phyloP scores from a whole-genome alignment of 768 basidiomycete genomes.

The Mycena rosella region DNA sequence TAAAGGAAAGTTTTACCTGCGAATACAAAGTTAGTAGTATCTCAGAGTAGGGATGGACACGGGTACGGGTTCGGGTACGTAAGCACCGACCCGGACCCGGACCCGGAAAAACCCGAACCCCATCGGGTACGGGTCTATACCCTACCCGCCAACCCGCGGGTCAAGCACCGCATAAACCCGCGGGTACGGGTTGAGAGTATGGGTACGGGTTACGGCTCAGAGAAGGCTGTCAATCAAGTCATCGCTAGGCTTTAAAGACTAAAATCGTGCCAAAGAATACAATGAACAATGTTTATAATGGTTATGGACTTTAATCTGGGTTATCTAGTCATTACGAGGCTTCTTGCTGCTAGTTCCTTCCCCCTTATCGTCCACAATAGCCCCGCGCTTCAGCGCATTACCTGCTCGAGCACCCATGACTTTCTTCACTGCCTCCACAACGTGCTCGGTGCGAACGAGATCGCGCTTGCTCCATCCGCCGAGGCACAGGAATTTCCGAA shows the following conservation, averaged over 20 bases:
- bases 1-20: too few species aligned
- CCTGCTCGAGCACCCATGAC: neutral
- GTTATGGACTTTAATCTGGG: too few species aligned
- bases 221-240: too few species aligned
- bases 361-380: too few species aligned
- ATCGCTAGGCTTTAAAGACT: too few species aligned
- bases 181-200: constrained; percentile 12
- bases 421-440: neutral
- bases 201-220: neutral
- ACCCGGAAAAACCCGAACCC: constrained; percentile 23
- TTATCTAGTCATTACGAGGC: too few species aligned
- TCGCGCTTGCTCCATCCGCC: neutral
- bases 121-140: constrained; percentile 15
- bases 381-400: too few species aligned
- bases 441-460: neutral
- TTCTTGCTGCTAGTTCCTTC: too few species aligned
- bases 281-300: too few species aligned
- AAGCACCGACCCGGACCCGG: constrained; percentile 4
- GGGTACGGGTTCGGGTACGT: constrained; percentile 15
- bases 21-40: too few species aligned
- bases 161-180: neutral
- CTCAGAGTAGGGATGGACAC: constrained; percentile 20
- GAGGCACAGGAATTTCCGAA: neutral
- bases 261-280: too few species aligned
- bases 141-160: constrained; percentile 13